phyloP scores from a whole-genome alignment of 352 stramenopile species.

The Globisporangium emineosum region DNA sequence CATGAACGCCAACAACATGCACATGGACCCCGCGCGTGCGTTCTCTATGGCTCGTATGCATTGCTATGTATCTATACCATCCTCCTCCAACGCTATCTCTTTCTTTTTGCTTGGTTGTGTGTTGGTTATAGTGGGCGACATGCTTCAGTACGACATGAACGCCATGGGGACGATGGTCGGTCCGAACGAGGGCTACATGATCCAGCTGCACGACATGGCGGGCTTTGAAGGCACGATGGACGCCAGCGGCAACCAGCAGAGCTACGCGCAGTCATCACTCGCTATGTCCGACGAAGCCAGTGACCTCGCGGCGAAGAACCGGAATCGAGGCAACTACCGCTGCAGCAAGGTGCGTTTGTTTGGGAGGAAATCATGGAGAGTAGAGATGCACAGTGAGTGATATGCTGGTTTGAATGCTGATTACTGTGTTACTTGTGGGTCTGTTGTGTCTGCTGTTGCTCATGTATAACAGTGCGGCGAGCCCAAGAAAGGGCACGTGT shows the following conservation, averaged over 20 bases:
- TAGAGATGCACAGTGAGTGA: too few relatives aligned
- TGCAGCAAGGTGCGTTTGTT: slow-evolving; percentile 69
- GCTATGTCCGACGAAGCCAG: slow-evolving; percentile 24
- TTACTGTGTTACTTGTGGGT: too few relatives aligned
- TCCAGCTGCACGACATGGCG: slow-evolving; percentile 50
- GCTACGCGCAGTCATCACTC: slow-evolving; percentile 17
- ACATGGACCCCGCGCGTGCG: slow-evolving; percentile 32
- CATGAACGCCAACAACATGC: slow-evolving; percentile 32
- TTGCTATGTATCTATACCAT: background rate
- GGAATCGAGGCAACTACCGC: slow-evolving; percentile 84
- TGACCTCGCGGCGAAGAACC: slow-evolving; percentile 56
- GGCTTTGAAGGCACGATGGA: background rate
- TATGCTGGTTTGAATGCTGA: background rate
- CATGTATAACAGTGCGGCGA: slow-evolving; percentile 55
- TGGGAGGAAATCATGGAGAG: too few relatives aligned
- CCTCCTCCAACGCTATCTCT: background rate
- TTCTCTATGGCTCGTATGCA: background rate
- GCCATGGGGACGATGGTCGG: slow-evolving; percentile 40
- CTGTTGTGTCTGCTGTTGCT: background rate
- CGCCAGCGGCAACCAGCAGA: background rate
- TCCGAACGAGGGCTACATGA: slow-evolving; percentile 39
- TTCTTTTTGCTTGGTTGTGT: background rate
- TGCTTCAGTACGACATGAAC: slow-evolving; percentile 56
- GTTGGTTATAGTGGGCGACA: slow-evolving; percentile 30
- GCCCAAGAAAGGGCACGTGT: slow-evolving; percentile 86